phyloP scores from a whole-genome alignment of 257 asterid genomes.

The Nicotiana obtusifolia region DNA sequence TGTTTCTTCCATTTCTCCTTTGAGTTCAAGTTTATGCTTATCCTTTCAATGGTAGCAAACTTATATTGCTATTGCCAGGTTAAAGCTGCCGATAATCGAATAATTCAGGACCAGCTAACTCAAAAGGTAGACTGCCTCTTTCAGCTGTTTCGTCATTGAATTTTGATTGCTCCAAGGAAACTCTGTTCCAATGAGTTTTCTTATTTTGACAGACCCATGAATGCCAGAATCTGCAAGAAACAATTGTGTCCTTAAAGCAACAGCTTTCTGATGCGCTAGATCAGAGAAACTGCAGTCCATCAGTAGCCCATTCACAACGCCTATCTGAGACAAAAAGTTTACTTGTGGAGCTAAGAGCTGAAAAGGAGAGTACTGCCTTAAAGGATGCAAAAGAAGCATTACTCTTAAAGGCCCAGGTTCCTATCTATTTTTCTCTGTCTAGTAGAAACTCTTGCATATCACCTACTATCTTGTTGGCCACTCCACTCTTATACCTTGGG shows the following conservation, averaged over 20 bases:
- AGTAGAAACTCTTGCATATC: conserved; percentile 2
- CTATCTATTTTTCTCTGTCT: conserved; percentile 11
- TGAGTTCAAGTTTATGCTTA: neutral
- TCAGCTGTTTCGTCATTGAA: conserved; percentile 19
- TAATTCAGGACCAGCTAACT: conserved; percentile 90
- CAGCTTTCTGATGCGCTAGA: conserved; percentile 54
- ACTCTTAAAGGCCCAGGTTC: conserved; percentile 66
- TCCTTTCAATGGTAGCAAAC: neutral
- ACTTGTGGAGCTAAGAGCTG: conserved; percentile 30
- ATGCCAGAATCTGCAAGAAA: conserved; percentile 70
- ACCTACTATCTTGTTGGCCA: neutral
- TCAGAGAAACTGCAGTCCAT: conserved; percentile 32
- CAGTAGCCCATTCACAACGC: conserved; percentile 36
- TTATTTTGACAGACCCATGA: conserved; percentile 50
- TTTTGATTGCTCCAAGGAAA: neutral
- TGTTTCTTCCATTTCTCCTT: neutral
- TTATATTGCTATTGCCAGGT: conserved; percentile 50
- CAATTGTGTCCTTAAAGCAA: conserved; percentile 52
- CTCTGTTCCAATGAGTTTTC: neutral
- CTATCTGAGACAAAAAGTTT: conserved; percentile 35
- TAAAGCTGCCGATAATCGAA: conserved; percentile 84
- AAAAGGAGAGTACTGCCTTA: conserved; percentile 32
- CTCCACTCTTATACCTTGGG: neutral
- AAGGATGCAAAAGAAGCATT: conserved; percentile 41
- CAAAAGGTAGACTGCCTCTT: conserved; percentile 56